Evolutionary conservation across 768 basidiomycete genomes (phyloP).

Genomic region (Trametes cinnabarina): DNA sequence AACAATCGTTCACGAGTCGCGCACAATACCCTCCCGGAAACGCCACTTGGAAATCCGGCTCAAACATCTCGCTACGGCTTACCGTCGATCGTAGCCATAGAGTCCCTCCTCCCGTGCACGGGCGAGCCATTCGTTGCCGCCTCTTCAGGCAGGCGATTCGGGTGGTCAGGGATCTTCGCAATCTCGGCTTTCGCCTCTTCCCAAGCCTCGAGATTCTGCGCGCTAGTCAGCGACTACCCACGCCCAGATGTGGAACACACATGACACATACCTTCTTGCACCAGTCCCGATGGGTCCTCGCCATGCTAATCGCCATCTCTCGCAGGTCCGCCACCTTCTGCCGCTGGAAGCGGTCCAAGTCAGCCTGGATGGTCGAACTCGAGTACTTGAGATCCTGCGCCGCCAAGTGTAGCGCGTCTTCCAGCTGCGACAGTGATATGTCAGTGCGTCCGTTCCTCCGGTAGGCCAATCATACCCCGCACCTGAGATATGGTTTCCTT

Average conservation of each 20-base stretch:
- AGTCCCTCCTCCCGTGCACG: constrained; percentile 55
- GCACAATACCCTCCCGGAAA: background rate
- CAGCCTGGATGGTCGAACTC: constrained; percentile 93
- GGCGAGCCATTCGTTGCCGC: constrained; percentile 33
- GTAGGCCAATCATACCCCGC: constrained; percentile 18
- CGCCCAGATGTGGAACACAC: background rate
- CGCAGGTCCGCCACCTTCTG: constrained; percentile 97
- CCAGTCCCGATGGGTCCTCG: constrained; percentile 91
- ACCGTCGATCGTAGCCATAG: constrained; percentile 70
- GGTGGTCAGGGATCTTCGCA: constrained; percentile 86
- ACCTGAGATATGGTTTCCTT: constrained; percentile 95
- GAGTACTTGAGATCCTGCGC: constrained; percentile 96
- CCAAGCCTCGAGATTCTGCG: constrained; percentile 94
- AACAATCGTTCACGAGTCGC: background rate
- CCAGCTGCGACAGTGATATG: constrained; percentile 55
- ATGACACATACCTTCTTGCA: constrained; percentile 74
- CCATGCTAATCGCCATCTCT: constrained; percentile 91
- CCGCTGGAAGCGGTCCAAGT: constrained; percentile 95
- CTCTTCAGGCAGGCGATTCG: constrained; percentile 60
- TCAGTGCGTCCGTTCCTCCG: constrained; percentile 1
- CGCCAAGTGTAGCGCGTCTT: constrained; percentile 89
- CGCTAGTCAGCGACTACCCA: background rate
- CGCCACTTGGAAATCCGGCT: background rate
- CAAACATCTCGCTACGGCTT: constrained; percentile 37
- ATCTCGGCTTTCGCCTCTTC: constrained; percentile 93